Evolutionary conservation across 306 rosid genomes (phyloP), one percentile per base, ranked within the genome.

Genomic region (Cicer cuneatum): DNA sequence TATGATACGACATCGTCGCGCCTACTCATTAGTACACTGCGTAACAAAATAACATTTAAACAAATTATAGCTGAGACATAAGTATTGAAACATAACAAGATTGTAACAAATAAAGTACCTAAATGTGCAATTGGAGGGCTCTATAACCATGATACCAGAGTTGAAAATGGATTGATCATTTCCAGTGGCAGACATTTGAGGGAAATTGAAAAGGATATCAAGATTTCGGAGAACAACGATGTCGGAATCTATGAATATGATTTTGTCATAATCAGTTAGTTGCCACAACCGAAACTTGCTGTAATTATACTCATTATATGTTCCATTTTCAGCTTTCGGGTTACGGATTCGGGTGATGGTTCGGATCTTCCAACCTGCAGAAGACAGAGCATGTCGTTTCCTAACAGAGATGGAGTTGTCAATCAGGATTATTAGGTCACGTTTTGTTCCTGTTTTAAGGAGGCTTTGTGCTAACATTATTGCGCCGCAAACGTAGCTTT

Each of bases 201-300:
- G 99, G 48, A 94, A 94, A 47, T 90, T 76, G 83, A 94, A 94
- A 78, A 94, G 88, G 29, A 94, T 80, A 72, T 94, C 99, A 16
- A 94, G 95, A 80, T 78, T 90, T 0, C 96, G 90, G 0, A 94
- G 88, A 0, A 90, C 93, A n/a, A 92, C 51, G 74, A 92, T 90
- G 82, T 94, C 99, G 8, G 99, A 74, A 42, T 94, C 99, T 37
- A 94, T 81, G 85, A 94, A 94, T 35, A 94, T 86, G 57, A 94
- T 42, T 61, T 87, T 91, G 37, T 90, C 79, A 60, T 94, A 94
- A 16, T 85, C 88, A 3, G 93, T 92, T 37, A 94, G 89, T 76
- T 90, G 97, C 99, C 99, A 94, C 1, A 94, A 79, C 4, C 97
- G 88, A 75, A 94, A 87, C 89, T 94, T 94, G 85, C 95, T 94